Evolutionary conservation across 1,284 basidiomycete species (phyloP).

Genomic region (Chalciporus piperatoides): DNA sequence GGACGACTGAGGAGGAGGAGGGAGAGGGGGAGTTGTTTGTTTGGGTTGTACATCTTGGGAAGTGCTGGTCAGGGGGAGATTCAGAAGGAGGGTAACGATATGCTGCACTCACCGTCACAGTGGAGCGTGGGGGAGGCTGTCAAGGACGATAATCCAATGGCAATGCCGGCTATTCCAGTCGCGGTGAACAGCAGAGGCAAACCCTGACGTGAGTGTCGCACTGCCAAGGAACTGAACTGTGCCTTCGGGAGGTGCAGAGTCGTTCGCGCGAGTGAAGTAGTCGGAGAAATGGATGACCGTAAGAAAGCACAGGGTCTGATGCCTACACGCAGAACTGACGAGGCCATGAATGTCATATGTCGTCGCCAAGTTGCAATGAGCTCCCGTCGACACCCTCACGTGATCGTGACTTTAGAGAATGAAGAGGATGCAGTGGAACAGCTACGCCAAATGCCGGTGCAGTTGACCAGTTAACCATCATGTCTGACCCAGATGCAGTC

Average conservation of each 20-base stretch:
- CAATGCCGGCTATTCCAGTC: slow-evolving; percentile 34
- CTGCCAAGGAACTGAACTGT: neutral
- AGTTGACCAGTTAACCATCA: slow-evolving; percentile 26
- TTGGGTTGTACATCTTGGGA: slow-evolving; percentile 16
- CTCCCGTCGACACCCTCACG: slow-evolving; percentile 16
- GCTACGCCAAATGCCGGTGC: slow-evolving; percentile 4
- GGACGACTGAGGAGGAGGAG: slow-evolving; percentile 62
- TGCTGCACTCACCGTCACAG: slow-evolving; percentile 37
- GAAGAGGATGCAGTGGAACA: neutral
- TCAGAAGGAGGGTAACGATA: neutral
- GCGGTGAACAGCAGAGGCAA: slow-evolving; percentile 24
- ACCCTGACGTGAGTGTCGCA: neutral
- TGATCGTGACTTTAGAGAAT: slow-evolving; percentile 29
- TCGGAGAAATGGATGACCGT: slow-evolving; percentile 3
- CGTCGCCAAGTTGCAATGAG: neutral
- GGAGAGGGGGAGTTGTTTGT: slow-evolving; percentile 22
- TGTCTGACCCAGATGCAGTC: slow-evolving; percentile 37
- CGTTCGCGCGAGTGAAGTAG: neutral
- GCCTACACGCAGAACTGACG: slow-evolving; percentile 16
- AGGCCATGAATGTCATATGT: slow-evolving; percentile 7
- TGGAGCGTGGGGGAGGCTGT: slow-evolving; percentile 25
- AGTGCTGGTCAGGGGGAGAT: slow-evolving; percentile 7
- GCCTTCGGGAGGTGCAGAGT: neutral
- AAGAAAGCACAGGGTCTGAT: slow-evolving; percentile 11
- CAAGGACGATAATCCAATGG: slow-evolving; percentile 35